Percentiles rank a stretch among this genome's conserved stretches.
Conservation (phyloP, 139 green algal genomes). For the Chlorella sp. region DNA sequence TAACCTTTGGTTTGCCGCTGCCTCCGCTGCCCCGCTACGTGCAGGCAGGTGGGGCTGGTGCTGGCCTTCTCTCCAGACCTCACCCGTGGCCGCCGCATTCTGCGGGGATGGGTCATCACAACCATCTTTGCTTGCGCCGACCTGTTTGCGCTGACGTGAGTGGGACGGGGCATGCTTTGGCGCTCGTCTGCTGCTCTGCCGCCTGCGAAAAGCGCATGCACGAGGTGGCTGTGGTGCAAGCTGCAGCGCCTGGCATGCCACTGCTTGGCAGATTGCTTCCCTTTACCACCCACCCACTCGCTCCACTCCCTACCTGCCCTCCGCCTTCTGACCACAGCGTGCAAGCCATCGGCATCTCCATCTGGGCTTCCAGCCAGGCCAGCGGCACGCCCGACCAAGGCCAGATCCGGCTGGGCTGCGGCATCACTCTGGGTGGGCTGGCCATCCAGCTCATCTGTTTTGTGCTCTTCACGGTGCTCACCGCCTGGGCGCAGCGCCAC, state of each 20-base stretch:
- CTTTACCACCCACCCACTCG: background rate
- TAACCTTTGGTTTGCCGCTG: too few relatives aligned
- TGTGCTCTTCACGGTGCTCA: background rate
- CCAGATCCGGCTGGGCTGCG: slow-evolving; percentile 24
- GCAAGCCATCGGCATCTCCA: slow-evolving; percentile 33
- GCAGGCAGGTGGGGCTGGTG: slow-evolving; percentile 11
- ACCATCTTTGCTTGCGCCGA: slow-evolving; percentile 20
- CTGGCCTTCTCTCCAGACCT: slow-evolving; percentile 25
- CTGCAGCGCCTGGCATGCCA: too few relatives aligned
- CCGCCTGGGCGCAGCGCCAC: slow-evolving; percentile 20
- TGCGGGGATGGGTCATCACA: slow-evolving; percentile 31
- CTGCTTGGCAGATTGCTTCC: too few relatives aligned
- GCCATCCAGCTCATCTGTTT: slow-evolving; percentile 20
- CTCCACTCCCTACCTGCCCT: background rate
- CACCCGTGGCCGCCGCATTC: slow-evolving; percentile 10
- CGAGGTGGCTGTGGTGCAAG: too few relatives aligned
- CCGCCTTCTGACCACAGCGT: background rate
- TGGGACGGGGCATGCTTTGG: too few relatives aligned
- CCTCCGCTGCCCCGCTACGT: background rate
- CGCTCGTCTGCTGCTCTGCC: too few relatives aligned
- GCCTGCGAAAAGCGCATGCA: too few relatives aligned
- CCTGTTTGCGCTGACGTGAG: slow-evolving; percentile 22
- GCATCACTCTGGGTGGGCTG: slow-evolving; percentile 14
- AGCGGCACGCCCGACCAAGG: background rate
- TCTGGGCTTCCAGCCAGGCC: slow-evolving; percentile 19